A percentile compares a stretch with the other conserved stretches of the same genome.
Conservation (phyloP, 2,329 filamentous ascomycete genomes). For the Biscogniauxia mediterranea region DNA sequence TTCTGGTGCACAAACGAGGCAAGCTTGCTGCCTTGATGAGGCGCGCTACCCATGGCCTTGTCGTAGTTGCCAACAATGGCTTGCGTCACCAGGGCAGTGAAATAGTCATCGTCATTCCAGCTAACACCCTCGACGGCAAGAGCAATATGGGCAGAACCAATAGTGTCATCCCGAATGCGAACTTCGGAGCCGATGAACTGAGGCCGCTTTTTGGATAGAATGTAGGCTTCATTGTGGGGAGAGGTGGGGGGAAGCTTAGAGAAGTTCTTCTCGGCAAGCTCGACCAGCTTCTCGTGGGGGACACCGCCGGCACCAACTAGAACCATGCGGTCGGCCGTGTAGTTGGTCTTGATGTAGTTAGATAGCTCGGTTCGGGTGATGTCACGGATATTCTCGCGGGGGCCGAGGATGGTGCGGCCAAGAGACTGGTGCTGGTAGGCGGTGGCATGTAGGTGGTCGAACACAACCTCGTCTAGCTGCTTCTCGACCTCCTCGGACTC, state of each 20-base stretch:
- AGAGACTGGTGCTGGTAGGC: conserved; percentile 96
- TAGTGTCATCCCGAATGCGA: conserved; percentile 91
- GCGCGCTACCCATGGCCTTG: conserved; percentile 95
- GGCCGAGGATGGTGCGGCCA: conserved; percentile 95
- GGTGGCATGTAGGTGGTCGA: conserved; percentile 97
- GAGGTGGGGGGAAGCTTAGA: conserved; percentile 72
- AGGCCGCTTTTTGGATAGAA: conserved; percentile 81
- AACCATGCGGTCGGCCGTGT: conserved; percentile 99
- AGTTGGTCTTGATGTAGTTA: conserved; percentile 99
- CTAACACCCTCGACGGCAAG: conserved; percentile 98
- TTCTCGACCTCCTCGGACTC: conserved; percentile 99
- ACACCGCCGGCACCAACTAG: conserved; percentile 93
- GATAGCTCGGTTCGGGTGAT: conserved; percentile 88
- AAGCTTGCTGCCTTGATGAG: conserved; percentile 97
- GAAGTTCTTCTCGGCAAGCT: conserved; percentile 97
- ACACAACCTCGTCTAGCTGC: conserved; percentile 98
- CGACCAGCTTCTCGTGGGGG: conserved; percentile 89
- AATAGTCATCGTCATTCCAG: conserved; percentile 99
- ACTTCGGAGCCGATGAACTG: conserved; percentile 97
- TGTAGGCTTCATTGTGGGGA: conserved; percentile 70
- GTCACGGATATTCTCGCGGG: conserved; percentile 96
- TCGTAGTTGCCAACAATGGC: conserved; percentile 99
- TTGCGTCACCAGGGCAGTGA: conserved; percentile 94
- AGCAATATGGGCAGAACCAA: conserved; percentile 95
- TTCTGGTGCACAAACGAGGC: conserved; percentile 92